Evolutionary conservation across 2,329 filamentous ascomycete genomes (phyloP).

Genomic region (Stemphylium vesicarium): DNA sequence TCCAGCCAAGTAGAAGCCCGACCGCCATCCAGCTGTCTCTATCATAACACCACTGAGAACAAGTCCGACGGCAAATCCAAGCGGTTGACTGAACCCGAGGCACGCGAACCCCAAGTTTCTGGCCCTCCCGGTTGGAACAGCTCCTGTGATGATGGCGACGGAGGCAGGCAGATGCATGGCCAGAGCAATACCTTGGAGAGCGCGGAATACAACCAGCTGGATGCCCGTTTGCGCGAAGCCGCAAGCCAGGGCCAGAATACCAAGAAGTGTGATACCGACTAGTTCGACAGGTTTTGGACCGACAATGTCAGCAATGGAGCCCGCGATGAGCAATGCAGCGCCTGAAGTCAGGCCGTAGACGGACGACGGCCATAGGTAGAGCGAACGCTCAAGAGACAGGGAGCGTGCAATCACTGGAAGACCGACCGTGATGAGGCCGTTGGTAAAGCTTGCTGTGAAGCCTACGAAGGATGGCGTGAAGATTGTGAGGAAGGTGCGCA

Average conservation of each 20-base stretch:
- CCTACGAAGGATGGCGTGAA: slow-evolving; percentile 27
- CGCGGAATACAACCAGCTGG: slow-evolving; percentile 53
- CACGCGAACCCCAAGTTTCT: slow-evolving; percentile 47
- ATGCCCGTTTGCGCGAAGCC: slow-evolving; percentile 55
- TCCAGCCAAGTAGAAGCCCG: slow-evolving; percentile 53
- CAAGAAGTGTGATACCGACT: slow-evolving; percentile 51
- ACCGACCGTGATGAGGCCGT: slow-evolving; percentile 52
- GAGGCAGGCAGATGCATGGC: slow-evolving; percentile 57
- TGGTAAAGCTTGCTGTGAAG: slow-evolving; percentile 41
- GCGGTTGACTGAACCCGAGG: slow-evolving; percentile 54
- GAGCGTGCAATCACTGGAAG: slow-evolving; percentile 51
- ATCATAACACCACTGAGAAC: slow-evolving; percentile 59
- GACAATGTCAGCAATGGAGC: slow-evolving; percentile 59
- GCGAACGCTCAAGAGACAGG: slow-evolving; percentile 35
- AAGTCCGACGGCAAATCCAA: slow-evolving; percentile 60
- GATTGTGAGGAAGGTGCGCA: slow-evolving; percentile 13
- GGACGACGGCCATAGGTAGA: slow-evolving; percentile 44
- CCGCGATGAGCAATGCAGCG: slow-evolving; percentile 57
- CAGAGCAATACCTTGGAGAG: slow-evolving; percentile 55
- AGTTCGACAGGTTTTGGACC: slow-evolving; percentile 55
- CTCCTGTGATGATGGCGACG: slow-evolving; percentile 52
- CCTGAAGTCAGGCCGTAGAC: slow-evolving; percentile 53
- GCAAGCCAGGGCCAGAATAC: slow-evolving; percentile 53
- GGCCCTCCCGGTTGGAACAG: slow-evolving; percentile 31
- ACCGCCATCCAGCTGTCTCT: slow-evolving; percentile 57